A percentile compares a stretch with the other conserved stretches of the same genome.
Evolutionary conservation across 2,329 filamentous ascomycete genomes (phyloP).

Genomic region (Escovopsis sp.): DNA sequence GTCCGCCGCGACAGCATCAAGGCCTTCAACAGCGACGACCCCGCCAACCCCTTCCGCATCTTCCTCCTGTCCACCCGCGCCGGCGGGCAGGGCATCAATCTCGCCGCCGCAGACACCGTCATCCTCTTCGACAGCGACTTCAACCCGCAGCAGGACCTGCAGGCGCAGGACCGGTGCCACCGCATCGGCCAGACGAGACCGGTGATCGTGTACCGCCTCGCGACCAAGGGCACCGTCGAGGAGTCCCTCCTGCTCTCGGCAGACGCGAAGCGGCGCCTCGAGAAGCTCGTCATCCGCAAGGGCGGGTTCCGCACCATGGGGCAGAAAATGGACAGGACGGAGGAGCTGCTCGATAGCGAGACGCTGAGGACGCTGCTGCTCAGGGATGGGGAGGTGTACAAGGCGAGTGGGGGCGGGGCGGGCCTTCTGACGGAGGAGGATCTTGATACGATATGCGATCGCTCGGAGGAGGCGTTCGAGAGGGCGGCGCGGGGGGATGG

Average conservation of each 20-base stretch:
- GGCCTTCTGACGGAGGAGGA: conserved; percentile 62
- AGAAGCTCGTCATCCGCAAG: conserved; percentile 92
- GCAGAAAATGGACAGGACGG: conserved; percentile 38
- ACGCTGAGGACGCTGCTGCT: conserved; percentile 45
- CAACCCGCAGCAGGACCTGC: conserved; percentile 94
- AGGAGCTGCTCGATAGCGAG: conserved; percentile 43
- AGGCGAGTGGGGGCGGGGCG: conserved; percentile 39
- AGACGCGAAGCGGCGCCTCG: conserved; percentile 78
- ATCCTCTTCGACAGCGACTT: conserved; percentile 80
- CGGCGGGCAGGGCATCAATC: conserved; percentile 89
- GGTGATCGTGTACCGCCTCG: conserved; percentile 85
- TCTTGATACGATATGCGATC: conserved; percentile 62
- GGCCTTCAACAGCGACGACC: conserved; percentile 51
- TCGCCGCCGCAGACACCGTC: conserved; percentile 81
- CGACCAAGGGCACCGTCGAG: conserved; percentile 86
- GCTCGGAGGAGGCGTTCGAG: conserved; percentile 48
- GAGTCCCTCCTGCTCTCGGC: conserved; percentile 74
- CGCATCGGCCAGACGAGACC: conserved; percentile 86
- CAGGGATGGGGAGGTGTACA: conserved; percentile 55
- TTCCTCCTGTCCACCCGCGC: conserved; percentile 85
- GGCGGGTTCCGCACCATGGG: conserved; percentile 62
- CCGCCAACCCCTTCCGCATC: conserved; percentile 48
- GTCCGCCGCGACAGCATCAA: conserved; percentile 57
- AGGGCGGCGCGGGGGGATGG: conserved; percentile 67
- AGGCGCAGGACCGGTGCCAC: conserved; percentile 90